phyloP scores from a whole-genome alignment of 1,284 basidiomycete species.

The Moesziomyces globuligerus region DNA sequence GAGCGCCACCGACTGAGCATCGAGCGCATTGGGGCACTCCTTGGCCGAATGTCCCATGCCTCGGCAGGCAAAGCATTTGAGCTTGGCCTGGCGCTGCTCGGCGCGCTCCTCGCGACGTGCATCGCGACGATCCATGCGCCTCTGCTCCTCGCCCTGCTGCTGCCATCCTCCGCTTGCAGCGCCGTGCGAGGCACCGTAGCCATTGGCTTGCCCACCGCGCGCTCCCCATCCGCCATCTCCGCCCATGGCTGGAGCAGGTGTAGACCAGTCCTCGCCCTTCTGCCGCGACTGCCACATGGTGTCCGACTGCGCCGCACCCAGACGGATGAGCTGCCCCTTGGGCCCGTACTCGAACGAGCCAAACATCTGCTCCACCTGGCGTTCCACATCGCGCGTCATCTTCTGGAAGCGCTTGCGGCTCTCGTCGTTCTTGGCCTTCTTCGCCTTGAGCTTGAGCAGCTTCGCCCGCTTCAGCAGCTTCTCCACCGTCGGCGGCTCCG shows the following conservation, averaged over 20 bases:
- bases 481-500: slow-evolving; percentile 38
- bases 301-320: slow-evolving; percentile 44
- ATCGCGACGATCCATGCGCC: slow-evolving; percentile 65
- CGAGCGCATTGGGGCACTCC: slow-evolving; percentile 74
- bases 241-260: slow-evolving; percentile 7
- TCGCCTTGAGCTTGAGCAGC: slow-evolving; percentile 62
- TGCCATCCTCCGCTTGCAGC: slow-evolving; percentile 9
- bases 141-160: slow-evolving; percentile 21
- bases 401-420: slow-evolving; percentile 30
- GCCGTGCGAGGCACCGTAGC: slow-evolving; percentile 5
- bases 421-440: slow-evolving; percentile 60
- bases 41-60: slow-evolving; percentile 83
- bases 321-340: slow-evolving; percentile 47
- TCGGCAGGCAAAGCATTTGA: slow-evolving; percentile 88
- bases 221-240: slow-evolving; percentile 38
- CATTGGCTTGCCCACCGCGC: slow-evolving; percentile 16
- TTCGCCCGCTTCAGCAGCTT: slow-evolving; percentile 62
- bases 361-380: slow-evolving; percentile 56
- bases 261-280: slow-evolving; percentile 27
- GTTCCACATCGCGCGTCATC: slow-evolving; percentile 61
- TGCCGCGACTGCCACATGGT: slow-evolving; percentile 42
- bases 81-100: slow-evolving; percentile 73
- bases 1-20: slow-evolving; percentile 39
- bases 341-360: slow-evolving; percentile 51
- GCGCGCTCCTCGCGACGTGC: slow-evolving; percentile 78